Percentiles rank a stretch among this genome's conserved stretches.
phyloP scores from a whole-genome alignment of 192 early-diverging fungal genomes.

The Backusella tarrabulga region DNA sequence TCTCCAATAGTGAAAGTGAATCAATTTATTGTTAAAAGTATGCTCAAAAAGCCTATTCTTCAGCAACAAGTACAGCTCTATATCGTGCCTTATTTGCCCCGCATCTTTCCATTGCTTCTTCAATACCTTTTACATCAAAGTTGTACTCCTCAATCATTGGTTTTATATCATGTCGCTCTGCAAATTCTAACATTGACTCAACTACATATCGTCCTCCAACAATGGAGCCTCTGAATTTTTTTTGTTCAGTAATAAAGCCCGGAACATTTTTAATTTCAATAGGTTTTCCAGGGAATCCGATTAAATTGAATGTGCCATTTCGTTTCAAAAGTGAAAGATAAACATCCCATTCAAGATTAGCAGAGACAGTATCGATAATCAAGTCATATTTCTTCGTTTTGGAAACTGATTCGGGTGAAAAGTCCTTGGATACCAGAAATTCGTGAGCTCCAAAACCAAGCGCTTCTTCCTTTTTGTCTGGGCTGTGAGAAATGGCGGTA shows the following conservation, averaged over 20 bases:
- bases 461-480: constrained; percentile 52
- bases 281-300: constrained; percentile 15
- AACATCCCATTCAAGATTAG: constrained; percentile 36
- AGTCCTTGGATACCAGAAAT: constrained; percentile 42
- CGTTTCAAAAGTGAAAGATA: constrained; percentile 41
- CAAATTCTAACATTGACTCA: constrained; percentile 66
- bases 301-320: constrained; percentile 23
- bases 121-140: constrained; percentile 48
- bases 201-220: constrained; percentile 61
- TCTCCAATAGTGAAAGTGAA: too few relatives aligned
- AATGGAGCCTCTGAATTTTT: constrained; percentile 60
- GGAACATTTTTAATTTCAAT: constrained; percentile 36
- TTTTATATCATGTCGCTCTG: constrained; percentile 62
- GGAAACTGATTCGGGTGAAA: constrained; percentile 17
- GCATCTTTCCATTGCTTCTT: constrained; percentile 58
- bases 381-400: constrained; percentile 39
- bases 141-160: constrained; percentile 65
- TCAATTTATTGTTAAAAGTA: neutral
- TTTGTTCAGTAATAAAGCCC: constrained; percentile 41
- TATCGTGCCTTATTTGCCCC: constrained; percentile 58
- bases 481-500: constrained; percentile 45
- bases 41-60: neutral
- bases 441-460: constrained; percentile 54
- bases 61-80: constrained; percentile 60
- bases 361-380: constrained; percentile 44